These are phyloP conservation scores for Plenodomus biglobosus DNA, from an alignment of 2,329 filamentous ascomycete genomes.

Conservation along the genomic window DNA sequence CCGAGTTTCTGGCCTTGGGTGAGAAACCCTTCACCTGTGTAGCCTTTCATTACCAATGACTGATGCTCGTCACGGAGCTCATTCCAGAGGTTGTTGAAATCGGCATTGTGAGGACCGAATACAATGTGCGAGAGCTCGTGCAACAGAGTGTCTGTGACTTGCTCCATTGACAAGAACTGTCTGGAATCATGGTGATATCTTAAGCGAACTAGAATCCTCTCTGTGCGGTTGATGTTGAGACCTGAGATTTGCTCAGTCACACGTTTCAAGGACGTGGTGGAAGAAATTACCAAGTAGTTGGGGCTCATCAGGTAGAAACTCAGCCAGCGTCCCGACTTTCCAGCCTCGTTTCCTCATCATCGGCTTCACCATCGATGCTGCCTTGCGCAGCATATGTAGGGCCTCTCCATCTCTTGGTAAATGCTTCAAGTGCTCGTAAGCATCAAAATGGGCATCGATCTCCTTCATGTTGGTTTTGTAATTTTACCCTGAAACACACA, in stretches of 20 bases:
- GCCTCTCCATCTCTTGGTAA: slow-evolving; percentile 50
- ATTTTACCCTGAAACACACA: too few species aligned
- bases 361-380: slow-evolving; percentile 88
- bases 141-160: slow-evolving; percentile 86
- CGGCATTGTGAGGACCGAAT: slow-evolving; percentile 76
- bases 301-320: slow-evolving; percentile 77
- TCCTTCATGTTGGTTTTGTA: slow-evolving; percentile 42
- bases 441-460: slow-evolving; percentile 52
- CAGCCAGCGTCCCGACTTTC: slow-evolving; percentile 75
- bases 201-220: slow-evolving; percentile 79
- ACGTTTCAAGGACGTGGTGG: neutral
- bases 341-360: slow-evolving; percentile 88
- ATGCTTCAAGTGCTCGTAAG: slow-evolving; percentile 53
- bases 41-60: slow-evolving; percentile 74
- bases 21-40: slow-evolving; percentile 87
- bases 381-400: slow-evolving; percentile 68
- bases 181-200: slow-evolving; percentile 72
- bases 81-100: slow-evolving; percentile 86
- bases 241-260: slow-evolving; percentile 46
- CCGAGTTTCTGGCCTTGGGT: slow-evolving; percentile 74
- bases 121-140: slow-evolving; percentile 91
- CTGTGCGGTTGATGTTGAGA: slow-evolving; percentile 74
- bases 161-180: slow-evolving; percentile 78
- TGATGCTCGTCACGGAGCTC: slow-evolving; percentile 85
- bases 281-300: slow-evolving; percentile 66